Base-by-base conservation (phyloP, 441 rosid genomes). In the Eutrema salsugineum region DNA sequence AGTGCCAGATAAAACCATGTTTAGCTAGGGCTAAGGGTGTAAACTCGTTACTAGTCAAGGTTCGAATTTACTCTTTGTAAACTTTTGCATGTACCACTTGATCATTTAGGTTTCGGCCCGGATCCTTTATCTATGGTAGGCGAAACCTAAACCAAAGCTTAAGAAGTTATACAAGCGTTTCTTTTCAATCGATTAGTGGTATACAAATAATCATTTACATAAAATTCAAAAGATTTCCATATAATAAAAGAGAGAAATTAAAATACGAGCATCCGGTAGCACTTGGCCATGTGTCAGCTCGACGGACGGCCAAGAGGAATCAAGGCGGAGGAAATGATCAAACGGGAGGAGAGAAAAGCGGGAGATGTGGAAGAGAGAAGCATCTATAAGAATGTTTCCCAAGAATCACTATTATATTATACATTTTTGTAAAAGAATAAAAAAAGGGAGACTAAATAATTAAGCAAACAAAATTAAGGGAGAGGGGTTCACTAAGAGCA, bases 401-500 rank as follows among this genome's bases (percentile, higher is more conserved):
- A 43, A 12, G 5, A 51, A 59, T 60, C 11, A 12, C 14, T 56
- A 80, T 57, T 19, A 69, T 54, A 75, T 64, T 49, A 77, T 63
- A 63, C 44, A 80, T 24, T 16, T 47, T 6, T n/a, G 7, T 10
- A 14, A n/a, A 6, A 19, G 5, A 10, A 9, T 10, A 6, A 30
- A 4, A 36, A 5, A 33, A 39, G 28, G 14, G 20, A 44, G 15
- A 43, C 35, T 39, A 16, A 44, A 63, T 28, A 54, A 38, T 56
- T 49, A 28, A 73, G 47, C 61, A 39, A 70, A 78, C 48, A 53
- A 43, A 43, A 53, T 50, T 62, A 68, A 70, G 72, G 42, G 78
- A 74, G 81, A 58, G 85, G 57, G 53, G 83, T 84, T 84, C 86
- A 79, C 83, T 46, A 62, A 76, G 76, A 85, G 91, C 96, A 90